Evolutionary conservation across 2,329 filamentous ascomycete species (phyloP), one percentile per base, ranked within the genome.

Genomic region (Alternaria sp.): DNA sequence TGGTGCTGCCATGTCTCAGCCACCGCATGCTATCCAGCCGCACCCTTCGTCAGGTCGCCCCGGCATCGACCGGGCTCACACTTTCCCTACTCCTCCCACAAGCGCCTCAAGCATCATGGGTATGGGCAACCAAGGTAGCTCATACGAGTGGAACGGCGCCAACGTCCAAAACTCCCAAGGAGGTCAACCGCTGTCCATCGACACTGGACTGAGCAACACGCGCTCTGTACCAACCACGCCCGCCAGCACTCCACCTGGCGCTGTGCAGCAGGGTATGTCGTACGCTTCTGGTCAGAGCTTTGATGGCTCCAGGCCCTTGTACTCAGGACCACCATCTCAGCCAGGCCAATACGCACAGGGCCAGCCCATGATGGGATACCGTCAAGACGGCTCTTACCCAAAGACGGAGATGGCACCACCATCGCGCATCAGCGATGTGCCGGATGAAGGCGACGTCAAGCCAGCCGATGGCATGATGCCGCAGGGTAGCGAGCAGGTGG

Each of bases 361-460:
- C 5, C 77, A 90, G 62, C 71, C 71, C 50, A 88, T 96, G 79
- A 89, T 91, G 74, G 86, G 87, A 44, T 95, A 94, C 71, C 67
- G 70, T 26, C 64, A 64, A 43, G 71, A 74, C 19, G 64, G 61
- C 5, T 17, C 68, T 5, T 96, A 95, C 72, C 86, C 93, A 65
- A 96, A 96, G 84, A 91, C 85, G 64, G 93, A 97, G 71, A 97
- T 97, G 93, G 93, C 91, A 0, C 93, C 93, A 19, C 93, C 93
- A 11, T 88, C 91, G 51, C 83, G 87, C 47, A 82, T 87, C 51
- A 87, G 87, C 58, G 86, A 90, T 59, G 82, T 87, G 40, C 86
- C 88, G 54, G 86, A 90, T 59, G 82, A 87, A 49, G 89, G 91
- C 64, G 84, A 88, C 25, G 76, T 86, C 19, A 95, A 95, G 78